Conservation (phyloP, 345 rosid genomes). For the sweet orange (Citrus sinensis) region DVS_A1.0 CM039169.1:30837501-30838000, state of each 20-base stretch:
- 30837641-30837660: slow-evolving; percentile 2
- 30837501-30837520: slow-evolving; percentile 24
- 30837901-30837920: slow-evolving; percentile 18
- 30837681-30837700: background rate
- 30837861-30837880: slow-evolving; percentile 12
- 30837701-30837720: slow-evolving; percentile 2
- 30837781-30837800: slow-evolving; percentile 1
- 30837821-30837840: slow-evolving; percentile 25
- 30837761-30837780: background rate
- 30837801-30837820: slow-evolving; percentile 10
- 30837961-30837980: background rate
- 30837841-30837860: slow-evolving; percentile 10
- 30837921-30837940: slow-evolving; percentile 12
- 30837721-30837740: background rate
- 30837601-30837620: background rate
- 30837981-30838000: no score
- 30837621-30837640: slow-evolving; percentile 27
- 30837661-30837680: background rate
- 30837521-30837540: slow-evolving; percentile 13
- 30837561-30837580: slow-evolving; percentile 14
- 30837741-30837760: background rate
- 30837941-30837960: background rate
- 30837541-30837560: slow-evolving; percentile 1
- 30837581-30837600: background rate
- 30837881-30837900: slow-evolving; percentile 19